Evolutionary conservation across 805 yeast species (phyloP).

Genomic region (Starmerella bombicola): DNA sequence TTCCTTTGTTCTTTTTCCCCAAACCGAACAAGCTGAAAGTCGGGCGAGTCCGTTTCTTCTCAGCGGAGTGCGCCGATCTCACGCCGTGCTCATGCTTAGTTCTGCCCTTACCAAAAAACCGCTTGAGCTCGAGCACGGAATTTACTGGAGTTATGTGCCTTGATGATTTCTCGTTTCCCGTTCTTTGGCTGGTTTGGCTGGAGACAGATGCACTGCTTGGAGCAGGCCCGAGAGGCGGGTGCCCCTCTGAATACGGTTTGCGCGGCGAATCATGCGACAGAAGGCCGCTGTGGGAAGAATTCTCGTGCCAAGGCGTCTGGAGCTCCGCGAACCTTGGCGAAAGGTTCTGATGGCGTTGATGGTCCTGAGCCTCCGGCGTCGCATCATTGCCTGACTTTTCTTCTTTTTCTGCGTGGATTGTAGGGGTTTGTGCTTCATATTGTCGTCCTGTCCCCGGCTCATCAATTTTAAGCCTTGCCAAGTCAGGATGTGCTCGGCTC

Average conservation of each 20-base stretch:
- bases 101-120: slow-evolving; percentile 23
- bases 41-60: background rate
- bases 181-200: slow-evolving; percentile 6
- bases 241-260: slow-evolving; percentile 1
- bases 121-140: slow-evolving; percentile 20
- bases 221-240: slow-evolving; percentile 8
- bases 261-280: slow-evolving; percentile 3
- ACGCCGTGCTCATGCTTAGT: slow-evolving; percentile 18
- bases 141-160: slow-evolving; percentile 1
- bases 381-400: background rate
- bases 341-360: background rate
- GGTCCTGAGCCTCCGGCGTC: background rate
- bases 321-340: background rate
- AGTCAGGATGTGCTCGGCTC: background rate
- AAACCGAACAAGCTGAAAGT: slow-evolving; percentile 3
- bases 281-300: background rate
- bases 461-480: background rate
- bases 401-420: background rate
- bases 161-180: background rate
- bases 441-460: background rate
- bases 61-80: background rate
- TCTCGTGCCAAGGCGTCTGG: background rate
- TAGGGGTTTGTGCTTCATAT: background rate
- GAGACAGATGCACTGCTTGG: slow-evolving; percentile 14
- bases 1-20: background rate